These are phyloP conservation scores for Tetratostichococcus sp. DNA, from an alignment of 139 green algal species.

Conservation along the genomic window DNA sequence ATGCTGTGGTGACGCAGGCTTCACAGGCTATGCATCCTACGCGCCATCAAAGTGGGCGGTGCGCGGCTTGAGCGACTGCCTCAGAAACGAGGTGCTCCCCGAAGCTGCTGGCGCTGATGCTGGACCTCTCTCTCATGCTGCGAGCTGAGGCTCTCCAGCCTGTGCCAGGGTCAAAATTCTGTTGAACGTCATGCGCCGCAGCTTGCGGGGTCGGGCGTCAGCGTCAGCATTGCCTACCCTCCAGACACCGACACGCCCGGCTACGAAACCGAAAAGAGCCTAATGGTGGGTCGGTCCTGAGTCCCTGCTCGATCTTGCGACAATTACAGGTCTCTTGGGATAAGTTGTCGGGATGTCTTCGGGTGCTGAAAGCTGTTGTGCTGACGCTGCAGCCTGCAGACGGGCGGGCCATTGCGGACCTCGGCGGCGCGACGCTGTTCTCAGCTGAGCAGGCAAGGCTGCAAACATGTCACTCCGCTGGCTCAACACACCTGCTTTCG, in stretches of 20 bases:
- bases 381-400: slow-evolving; percentile 36
- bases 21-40: slow-evolving; percentile 70
- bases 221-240: slow-evolving; percentile 67
- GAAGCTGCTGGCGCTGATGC: neutral
- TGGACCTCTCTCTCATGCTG: neutral
- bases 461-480: neutral
- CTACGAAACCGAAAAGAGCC: slow-evolving; percentile 57
- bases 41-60: slow-evolving; percentile 78
- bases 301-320: no score
- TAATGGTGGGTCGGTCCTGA: slow-evolving; percentile 46
- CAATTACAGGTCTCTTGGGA: no score
- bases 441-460: slow-evolving; percentile 35
- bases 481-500: no score
- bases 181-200: no score
- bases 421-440: slow-evolving; percentile 41
- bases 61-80: slow-evolving; percentile 70
- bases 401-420: slow-evolving; percentile 41
- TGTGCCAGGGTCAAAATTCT: no score
- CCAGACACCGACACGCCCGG: slow-evolving; percentile 82
- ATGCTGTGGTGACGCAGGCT: slow-evolving; percentile 19
- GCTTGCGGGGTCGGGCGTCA: slow-evolving; percentile 60
- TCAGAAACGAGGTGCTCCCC: slow-evolving; percentile 68
- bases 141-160: neutral
- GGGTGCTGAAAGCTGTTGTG: neutral
- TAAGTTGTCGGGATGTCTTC: no score